Base-by-base conservation (phyloP, 306 rosid species). In the Cercis canadensis region DNA sequence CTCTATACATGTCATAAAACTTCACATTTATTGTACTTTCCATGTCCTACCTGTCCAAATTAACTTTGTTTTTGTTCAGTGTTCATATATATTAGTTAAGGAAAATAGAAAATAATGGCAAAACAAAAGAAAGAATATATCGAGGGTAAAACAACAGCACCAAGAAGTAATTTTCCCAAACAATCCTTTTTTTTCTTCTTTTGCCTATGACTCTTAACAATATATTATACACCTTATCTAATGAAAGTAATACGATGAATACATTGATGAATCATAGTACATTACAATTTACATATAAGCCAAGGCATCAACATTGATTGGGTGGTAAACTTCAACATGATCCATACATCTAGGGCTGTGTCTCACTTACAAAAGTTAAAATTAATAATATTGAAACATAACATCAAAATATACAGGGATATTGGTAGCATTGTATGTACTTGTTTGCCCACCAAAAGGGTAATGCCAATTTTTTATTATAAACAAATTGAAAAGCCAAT, bases 1-100 rank as follows among this genome's bases (percentile, higher is more conserved):
- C 58, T 43, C 55, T 43, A 70, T 39, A 67, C 40, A 41, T 14
- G 62, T 57, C 33, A 49, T 2, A 49, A 32, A 40, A 34, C 21
- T 56, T 77, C 73, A 74, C 68, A 70, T 65, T 65, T 15, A 65
- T 29, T 44, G 78, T 75, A 70, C 81, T 58, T 70, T 74, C 41
- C 61, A 41, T 59, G 61, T 53, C 65, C 58, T 37, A 57, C 53
- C 31, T 72, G 65, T 66, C 46, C 47, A 60, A 46, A n/a, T n/a
- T n/a, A n/a, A 61, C 66, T 39, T 45, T 56, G 50, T 45, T 60
- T 33, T 11, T 50, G 56, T 62, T 60, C 31, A 24, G 29, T 24
- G 29, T 1, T 24, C 29, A 24, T 24, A 24, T 3, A 1, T 3
- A 24, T 24, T n/a, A n/a, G n/a, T n/a, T 24, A 24, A 24, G 29